These are phyloP conservation scores for Amanita thiersii DNA, from an alignment of 768 basidiomycete species.

Conservation along the genomic window DNA sequence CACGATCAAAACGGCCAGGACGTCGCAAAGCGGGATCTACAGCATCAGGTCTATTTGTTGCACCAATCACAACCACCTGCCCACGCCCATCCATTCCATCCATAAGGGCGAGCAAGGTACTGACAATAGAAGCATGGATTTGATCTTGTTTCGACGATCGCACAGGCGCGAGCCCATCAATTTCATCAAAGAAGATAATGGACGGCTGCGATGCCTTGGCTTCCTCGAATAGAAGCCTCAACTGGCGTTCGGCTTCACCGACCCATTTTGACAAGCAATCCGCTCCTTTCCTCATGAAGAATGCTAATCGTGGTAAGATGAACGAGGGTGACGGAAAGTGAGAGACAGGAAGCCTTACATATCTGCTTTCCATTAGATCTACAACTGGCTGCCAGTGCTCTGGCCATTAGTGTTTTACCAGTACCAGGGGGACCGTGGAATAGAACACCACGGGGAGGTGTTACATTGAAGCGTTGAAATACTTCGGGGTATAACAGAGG, in stretches of 20 bases:
- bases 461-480: constrained; percentile 89
- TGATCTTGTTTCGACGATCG: constrained; percentile 99
- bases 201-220: constrained; percentile 87
- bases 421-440: constrained; percentile 99
- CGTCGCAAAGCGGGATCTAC: constrained; percentile 92
- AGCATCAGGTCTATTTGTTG: constrained; percentile 96
- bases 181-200: constrained; percentile 99
- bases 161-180: constrained; percentile 96
- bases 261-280: constrained; percentile 99
- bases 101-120: constrained; percentile 93
- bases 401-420: constrained; percentile 89
- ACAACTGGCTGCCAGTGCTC: constrained; percentile 91
- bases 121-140: constrained; percentile 96
- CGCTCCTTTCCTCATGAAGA: constrained; percentile 99
- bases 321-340: not conserved
- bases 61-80: constrained; percentile 95
- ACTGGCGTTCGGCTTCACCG: constrained; percentile 94
- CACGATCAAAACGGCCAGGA: constrained; percentile 93
- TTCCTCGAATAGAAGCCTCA: constrained; percentile 93
- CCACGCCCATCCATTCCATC: constrained; percentile 99
- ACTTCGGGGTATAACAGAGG: constrained; percentile 95
- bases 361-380: constrained; percentile 81
- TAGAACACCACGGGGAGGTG: constrained; percentile 91
- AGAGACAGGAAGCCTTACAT: constrained; percentile 40
- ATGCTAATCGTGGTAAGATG: constrained; percentile 46